Base-by-base conservation (phyloP, 139 green algal genomes). In the Chlorella sp. region DNA sequence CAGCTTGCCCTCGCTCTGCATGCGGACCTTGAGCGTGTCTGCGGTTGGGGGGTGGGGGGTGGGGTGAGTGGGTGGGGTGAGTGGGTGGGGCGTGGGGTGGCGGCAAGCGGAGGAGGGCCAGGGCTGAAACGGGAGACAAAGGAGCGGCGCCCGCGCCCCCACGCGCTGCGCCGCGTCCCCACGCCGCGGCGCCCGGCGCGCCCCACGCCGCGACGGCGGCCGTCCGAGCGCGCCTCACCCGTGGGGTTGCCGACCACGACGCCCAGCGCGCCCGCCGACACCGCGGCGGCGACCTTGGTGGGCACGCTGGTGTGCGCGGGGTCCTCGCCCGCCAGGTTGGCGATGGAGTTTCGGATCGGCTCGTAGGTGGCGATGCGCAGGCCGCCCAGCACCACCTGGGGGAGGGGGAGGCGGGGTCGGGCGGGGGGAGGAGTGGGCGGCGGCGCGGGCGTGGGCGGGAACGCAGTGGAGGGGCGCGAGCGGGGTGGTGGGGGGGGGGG, bases 361-460 rank as follows among this genome's bases (percentile, higher is more conserved):
- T 98, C 95, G 56, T 98, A 98, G 42, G 98, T 55, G 42, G 93
- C 95, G 43, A 98, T 98, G 15, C 95, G 83, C 6, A 98, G 87
- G 1, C 95, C 95, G 21, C 95, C 94, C 81, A 94, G 97, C n/a
- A 98, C 64, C 60, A 87, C 89, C 81, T 97, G 93, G 15, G 92
- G 74, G 82, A 55, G 17, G 46, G 46, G 46, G 17, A 14, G 46
- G 17, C 17, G 14, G 17, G 17, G 14, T 55, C 46, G 14, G 46
- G 46, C 14, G 46, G 14, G 46, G 14, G 46, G 14, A 55, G 14
- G 17, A 14, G 14, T 14, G 46, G 14, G 46, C 17, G 14, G 46
- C 14, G 14, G 14, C 46, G 17, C 17, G 46, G 17, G 14, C 14
- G 14, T 27, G 14, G 46, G 46, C 46, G 14, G 46, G 14, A 55